Evolutionary conservation across 2,329 filamentous ascomycete genomes (phyloP).

Genomic region (Trichophyton schoenleinii): DNA sequence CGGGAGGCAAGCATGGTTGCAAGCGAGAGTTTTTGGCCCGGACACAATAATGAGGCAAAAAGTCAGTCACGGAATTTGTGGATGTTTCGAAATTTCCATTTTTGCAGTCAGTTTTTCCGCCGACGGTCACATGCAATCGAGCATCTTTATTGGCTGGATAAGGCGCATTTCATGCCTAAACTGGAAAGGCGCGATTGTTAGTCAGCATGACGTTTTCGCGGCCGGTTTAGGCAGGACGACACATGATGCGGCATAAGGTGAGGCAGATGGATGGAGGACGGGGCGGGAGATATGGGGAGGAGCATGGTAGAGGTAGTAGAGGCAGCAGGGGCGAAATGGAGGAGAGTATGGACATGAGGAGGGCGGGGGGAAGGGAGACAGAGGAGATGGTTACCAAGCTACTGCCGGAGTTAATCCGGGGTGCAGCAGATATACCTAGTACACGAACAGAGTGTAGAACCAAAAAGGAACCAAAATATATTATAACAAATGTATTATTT

Average conservation of each 20-base stretch:
- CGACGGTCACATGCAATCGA: background rate
- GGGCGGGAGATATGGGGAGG: background rate
- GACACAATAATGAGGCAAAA: constrained; percentile 1
- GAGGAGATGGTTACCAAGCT: background rate
- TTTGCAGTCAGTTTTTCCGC: background rate
- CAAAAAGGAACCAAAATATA: background rate
- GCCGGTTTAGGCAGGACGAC: background rate
- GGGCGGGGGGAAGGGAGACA: background rate
- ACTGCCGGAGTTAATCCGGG: background rate
- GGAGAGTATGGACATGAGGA: background rate
- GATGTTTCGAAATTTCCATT: constrained; percentile 1
- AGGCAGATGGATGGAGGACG: background rate
- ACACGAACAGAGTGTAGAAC: background rate
- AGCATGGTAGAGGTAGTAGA: background rate
- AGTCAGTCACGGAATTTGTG: constrained; percentile 5
- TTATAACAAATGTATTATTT: background rate
- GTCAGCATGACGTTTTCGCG: background rate
- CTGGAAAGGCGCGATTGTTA: background rate
- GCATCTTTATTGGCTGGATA: background rate
- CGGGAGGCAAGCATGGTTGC: constrained; percentile 4
- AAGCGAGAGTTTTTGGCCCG: background rate
- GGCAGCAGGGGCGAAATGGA: background rate
- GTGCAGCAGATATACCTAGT: background rate
- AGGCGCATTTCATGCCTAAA: background rate
- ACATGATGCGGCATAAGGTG: background rate